Percentiles rank a stretch among this genome's conserved stretches.
These are phyloP conservation scores for Aspergillus sp. DNA, from an alignment of 2,329 filamentous ascomycete species.

Conservation along the genomic window DNA sequence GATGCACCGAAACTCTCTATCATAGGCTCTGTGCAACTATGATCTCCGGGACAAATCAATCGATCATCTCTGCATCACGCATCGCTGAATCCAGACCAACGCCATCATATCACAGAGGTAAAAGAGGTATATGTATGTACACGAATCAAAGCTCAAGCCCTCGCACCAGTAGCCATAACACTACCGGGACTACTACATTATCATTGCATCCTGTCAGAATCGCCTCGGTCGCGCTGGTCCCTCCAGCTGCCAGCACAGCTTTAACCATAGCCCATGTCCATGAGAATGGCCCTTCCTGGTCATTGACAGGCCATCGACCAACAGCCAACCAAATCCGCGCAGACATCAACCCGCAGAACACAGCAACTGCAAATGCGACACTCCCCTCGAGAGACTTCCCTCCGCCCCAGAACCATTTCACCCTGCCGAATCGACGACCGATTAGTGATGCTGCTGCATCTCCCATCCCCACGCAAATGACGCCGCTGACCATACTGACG, in stretches of 20 bases:
- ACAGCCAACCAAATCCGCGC: conserved; percentile 68
- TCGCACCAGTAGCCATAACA: conserved; percentile 87
- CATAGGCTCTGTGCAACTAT: no score
- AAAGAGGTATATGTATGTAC: no score
- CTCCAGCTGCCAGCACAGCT: conserved; percentile 62
- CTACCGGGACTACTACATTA: conserved; percentile 92
- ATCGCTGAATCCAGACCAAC: no score
- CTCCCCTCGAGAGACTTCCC: conserved; percentile 90
- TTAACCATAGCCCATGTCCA: conserved; percentile 45
- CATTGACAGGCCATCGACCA: conserved; percentile 58
- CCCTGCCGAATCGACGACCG: conserved; percentile 74
- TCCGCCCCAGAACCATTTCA: conserved; percentile 94
- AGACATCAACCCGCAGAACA: conserved; percentile 64
- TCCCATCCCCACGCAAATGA: conserved; percentile 90
- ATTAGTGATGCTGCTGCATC: conserved; percentile 90
- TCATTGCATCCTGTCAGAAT: conserved; percentile 95
- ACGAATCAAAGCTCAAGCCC: conserved; percentile 47
- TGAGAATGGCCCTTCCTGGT: conserved; percentile 9
- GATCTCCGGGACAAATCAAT: no score
- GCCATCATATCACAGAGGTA: no score
- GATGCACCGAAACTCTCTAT: no score
- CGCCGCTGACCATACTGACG: conserved; percentile 82
- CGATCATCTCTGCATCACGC: no score
- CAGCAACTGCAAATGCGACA: conserved; percentile 72
- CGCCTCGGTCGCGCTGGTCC: conserved; percentile 87